phyloP scores from a whole-genome alignment of 2,329 filamentous ascomycete genomes.

The Curvularia hawaiiensis region DNA sequence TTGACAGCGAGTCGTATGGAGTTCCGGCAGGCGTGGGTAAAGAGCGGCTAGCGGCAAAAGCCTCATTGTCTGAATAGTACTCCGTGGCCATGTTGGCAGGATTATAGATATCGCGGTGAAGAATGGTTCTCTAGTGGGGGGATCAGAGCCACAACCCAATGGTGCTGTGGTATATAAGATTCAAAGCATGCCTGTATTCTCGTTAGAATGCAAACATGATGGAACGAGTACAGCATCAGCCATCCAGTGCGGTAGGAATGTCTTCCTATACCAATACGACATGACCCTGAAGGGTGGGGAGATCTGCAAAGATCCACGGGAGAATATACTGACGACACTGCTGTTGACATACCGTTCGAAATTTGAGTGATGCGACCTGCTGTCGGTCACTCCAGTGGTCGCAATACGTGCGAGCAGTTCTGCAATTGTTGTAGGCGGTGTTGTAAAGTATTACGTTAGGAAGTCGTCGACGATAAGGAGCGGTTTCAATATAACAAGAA shows the following conservation, averaged over 20 bases:
- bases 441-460: constrained; percentile 9
- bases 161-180: constrained; percentile 23
- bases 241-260: background rate
- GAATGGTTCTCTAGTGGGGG: background rate
- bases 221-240: background rate
- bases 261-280: background rate
- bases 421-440: constrained; percentile 3
- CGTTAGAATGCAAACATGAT: constrained; percentile 12
- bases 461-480: background rate
- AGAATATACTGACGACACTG: too few relatives aligned
- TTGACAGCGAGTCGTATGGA: constrained; percentile 69
- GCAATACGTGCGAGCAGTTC: background rate
- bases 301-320: background rate
- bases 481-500: constrained; percentile 12
- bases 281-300: background rate
- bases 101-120: background rate
- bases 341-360: constrained; percentile 16
- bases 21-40: constrained; percentile 75
- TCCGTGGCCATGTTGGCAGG: constrained; percentile 45
- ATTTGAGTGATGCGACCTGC: background rate
- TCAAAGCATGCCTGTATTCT: constrained; percentile 38
- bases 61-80: constrained; percentile 55
- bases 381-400: background rate
- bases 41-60: constrained; percentile 50
- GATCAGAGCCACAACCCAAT: constrained; percentile 38